Conservation (phyloP, 192 early-diverging fungal genomes). For the Coemansia sp. region DNA sequence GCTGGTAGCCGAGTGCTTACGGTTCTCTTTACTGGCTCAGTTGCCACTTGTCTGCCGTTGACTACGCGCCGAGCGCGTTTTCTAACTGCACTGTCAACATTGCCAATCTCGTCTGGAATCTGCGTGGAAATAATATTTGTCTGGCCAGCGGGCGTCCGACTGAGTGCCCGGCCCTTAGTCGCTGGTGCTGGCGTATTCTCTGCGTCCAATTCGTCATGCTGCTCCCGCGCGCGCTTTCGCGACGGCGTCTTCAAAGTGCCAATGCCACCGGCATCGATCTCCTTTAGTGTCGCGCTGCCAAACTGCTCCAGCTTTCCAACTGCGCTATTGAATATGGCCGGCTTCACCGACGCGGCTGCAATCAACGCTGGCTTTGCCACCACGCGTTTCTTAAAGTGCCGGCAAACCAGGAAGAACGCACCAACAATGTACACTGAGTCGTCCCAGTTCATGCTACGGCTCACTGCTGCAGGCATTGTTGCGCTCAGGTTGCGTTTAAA, state of each 20-base stretch:
- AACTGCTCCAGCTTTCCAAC: conserved; percentile 29
- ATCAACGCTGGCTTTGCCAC: conserved; percentile 28
- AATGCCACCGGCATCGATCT: conserved; percentile 11
- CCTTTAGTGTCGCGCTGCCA: conserved; percentile 18
- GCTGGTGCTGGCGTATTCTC: background rate
- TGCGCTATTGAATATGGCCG: conserved; percentile 20
- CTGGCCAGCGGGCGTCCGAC: background rate
- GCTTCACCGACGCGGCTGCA: conserved; percentile 13
- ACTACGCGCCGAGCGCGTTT: background rate
- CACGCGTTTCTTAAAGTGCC: conserved; percentile 42
- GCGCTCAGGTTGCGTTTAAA: conserved; percentile 23
- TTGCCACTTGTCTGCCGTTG: conserved; percentile 3
- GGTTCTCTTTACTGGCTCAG: conserved; percentile 1
- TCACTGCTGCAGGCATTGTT: conserved; percentile 24
- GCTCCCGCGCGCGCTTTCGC: conserved; percentile 16
- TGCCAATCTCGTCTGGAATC: background rate
- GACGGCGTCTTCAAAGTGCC: conserved; percentile 16
- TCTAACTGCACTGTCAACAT: background rate
- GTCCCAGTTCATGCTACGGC: conserved; percentile 34
- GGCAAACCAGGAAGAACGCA: conserved; percentile 38
- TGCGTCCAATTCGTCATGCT: background rate
- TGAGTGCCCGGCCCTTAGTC: background rate
- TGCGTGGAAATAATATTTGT: background rate
- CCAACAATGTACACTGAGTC: conserved; percentile 43
- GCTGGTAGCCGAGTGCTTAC: background rate